A percentile compares a stretch with the other conserved stretches of the same genome.
phyloP scores from a whole-genome alignment of 2,329 filamentous ascomycete genomes.

The Aspergillus quadricinctus region DNA sequence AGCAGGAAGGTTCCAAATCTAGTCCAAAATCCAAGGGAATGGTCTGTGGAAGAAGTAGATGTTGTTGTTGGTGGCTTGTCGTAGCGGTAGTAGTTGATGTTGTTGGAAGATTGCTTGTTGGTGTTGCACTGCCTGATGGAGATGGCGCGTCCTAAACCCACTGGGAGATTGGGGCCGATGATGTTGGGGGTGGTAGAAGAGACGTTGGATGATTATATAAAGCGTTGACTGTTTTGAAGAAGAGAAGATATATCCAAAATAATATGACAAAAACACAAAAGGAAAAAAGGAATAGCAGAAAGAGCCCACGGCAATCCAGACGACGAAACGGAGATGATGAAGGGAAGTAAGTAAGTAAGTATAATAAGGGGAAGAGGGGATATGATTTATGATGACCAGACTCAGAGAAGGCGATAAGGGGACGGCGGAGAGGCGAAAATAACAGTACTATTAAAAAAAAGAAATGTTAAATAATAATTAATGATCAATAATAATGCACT shows the following conservation, averaged over 20 bases:
- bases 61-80: background rate
- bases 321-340: background rate
- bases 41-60: conserved; percentile 2
- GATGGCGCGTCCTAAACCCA: background rate
- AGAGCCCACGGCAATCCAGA: background rate
- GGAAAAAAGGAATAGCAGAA: conserved; percentile 5
- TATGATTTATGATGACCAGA: background rate
- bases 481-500: background rate
- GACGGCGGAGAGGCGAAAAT: background rate
- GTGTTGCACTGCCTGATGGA: background rate
- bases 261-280: conserved; percentile 6
- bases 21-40: conserved; percentile 13
- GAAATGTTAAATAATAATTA: background rate
- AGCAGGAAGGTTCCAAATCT: conserved; percentile 2
- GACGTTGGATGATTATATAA: conserved; percentile 10
- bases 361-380: background rate
- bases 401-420: background rate
- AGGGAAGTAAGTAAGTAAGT: background rate
- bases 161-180: background rate
- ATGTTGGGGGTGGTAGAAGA: conserved; percentile 1
- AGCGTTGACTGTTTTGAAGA: conserved; percentile 5
- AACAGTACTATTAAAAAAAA: background rate
- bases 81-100: background rate
- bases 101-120: background rate
- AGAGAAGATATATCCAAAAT: conserved; percentile 17